These are phyloP conservation scores for Microstegium vimineum DNA, from an alignment of 176 grass and related monocot species.

Conservation along the genomic window DNA sequence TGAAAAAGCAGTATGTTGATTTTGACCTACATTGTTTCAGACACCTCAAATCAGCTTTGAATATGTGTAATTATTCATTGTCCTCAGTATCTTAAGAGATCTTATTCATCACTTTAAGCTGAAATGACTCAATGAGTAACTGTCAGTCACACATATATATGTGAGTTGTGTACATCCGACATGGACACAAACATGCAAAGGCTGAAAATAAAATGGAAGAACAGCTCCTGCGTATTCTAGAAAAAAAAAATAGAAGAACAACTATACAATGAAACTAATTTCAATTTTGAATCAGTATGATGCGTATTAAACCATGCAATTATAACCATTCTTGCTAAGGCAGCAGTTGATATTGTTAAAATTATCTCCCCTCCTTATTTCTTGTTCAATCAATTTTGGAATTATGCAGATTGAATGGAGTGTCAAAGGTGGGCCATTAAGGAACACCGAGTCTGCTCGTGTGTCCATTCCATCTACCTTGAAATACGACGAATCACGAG, in stretches of 20 bases:
- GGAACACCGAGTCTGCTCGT: conserved; percentile 85
- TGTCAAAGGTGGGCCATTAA: conserved; percentile 74
- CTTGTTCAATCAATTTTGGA: conserved; percentile 11
- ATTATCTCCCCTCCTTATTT: not conserved
- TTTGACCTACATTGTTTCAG: not conserved
- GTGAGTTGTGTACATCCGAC: not conserved
- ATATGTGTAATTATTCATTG: not conserved
- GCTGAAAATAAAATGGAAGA: not conserved
- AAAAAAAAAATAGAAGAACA: too few relatives aligned
- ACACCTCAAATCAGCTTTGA: conserved; percentile 20
- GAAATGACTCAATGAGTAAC: conserved; percentile 12
- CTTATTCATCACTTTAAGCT: not conserved
- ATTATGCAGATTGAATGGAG: conserved; percentile 76
- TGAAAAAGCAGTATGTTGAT: conserved; percentile 86
- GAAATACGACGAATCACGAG: conserved; percentile 72
- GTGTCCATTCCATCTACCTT: conserved; percentile 85
- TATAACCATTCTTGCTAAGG: not conserved
- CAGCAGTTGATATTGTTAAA: not conserved
- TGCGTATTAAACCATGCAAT: conserved; percentile 10
- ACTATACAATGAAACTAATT: not conserved
- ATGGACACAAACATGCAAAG: not conserved
- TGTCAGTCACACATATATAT: not conserved
- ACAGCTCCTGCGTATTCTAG: too few relatives aligned
- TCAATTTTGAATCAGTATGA: not conserved
- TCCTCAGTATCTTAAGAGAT: not conserved